Percentiles rank a stretch among this genome's conserved stretches.
phyloP scores from a whole-genome alignment of 768 basidiomycete species.

The Trametes elegans region DNA sequence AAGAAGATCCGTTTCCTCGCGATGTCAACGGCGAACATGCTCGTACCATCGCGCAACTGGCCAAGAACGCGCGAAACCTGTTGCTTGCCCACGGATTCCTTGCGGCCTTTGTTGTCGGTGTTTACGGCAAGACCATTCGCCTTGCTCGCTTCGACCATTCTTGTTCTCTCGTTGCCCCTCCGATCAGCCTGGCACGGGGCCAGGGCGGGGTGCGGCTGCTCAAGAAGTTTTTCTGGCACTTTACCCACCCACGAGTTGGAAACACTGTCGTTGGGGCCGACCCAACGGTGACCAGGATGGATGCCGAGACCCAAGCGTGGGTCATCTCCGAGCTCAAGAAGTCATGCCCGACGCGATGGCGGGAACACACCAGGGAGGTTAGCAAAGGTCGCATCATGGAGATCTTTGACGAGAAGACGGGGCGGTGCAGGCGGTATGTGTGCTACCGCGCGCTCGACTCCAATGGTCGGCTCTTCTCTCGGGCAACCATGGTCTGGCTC shows the following conservation, averaged over 20 bases:
- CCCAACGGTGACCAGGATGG: not conserved
- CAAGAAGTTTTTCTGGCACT: constrained; percentile 14
- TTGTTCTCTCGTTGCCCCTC: constrained; percentile 2
- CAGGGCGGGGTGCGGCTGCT: not conserved
- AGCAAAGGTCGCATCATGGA: not conserved
- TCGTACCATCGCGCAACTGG: not conserved
- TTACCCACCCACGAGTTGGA: constrained; percentile 1
- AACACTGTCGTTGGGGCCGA: constrained; percentile 7
- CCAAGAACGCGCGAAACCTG: constrained; percentile 8
- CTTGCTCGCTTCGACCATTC: constrained; percentile 17
- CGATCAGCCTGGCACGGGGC: not conserved
- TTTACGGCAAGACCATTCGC: constrained; percentile 12
- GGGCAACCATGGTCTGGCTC: constrained; percentile 11
- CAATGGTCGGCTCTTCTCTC: constrained; percentile 11
- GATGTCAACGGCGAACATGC: too few species aligned
- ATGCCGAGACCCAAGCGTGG: not conserved
- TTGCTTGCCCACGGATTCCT: constrained; percentile 12
- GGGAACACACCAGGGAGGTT: not conserved
- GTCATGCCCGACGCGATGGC: not conserved
- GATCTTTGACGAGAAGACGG: not conserved
- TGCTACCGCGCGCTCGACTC: not conserved
- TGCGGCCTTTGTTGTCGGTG: constrained; percentile 7
- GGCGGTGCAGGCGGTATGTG: not conserved
- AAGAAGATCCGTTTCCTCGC: not conserved
- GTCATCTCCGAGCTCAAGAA: not conserved